Evolutionary conservation across 495 filamentous ascomycete species (phyloP), one percentile per base, ranked within the genome.

Genomic region (Darksidea phi): DNA sequence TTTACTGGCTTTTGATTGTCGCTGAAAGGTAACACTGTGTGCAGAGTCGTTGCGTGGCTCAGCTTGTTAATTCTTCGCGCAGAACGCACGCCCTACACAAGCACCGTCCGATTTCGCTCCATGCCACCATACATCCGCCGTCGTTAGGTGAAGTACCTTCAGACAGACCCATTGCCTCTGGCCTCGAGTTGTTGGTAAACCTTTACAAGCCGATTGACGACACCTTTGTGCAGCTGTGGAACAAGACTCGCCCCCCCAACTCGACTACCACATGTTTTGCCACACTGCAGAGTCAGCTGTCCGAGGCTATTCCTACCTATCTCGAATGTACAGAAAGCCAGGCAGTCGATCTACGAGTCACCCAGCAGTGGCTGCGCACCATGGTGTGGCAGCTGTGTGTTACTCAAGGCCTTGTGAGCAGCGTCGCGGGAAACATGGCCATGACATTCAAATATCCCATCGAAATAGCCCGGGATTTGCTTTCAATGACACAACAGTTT

Each of bases 351-450:
- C 75, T 91, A 8, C 78, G 83, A 8, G 77, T 84, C 7, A 89
- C 87, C 34, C 88, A 92, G 71, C 84, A 89, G 68, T 95, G 90
- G 90, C 80, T 93, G n/a, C 85, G 88, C 63, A 88, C 87, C 24
- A 86, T 87, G 67, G 80, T 88, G 1, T 94, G 90, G 90, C 86
- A 90, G 58, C 70, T 93, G 73, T 57, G 78, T 11, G 70, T 76
- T 21, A 75, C 77, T 11, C 83, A 86, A 49, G 80, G 82, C 8
- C 76, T 80, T 42, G 70, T 87, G 24, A 77, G 76, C 18, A 76
- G 77, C 6, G 67, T 72, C 2, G 78, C 75, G 55, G 37, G 71
- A 26, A 81, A 91, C 71, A 70, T 78, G 56, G 75, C 80, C 50
- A 76, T 91, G 75, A 84, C 80, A 1, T 86, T 91, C 63, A 78